Base-by-base conservation (phyloP, 805 yeast species). In the Cephaloascus albidus region DNA sequence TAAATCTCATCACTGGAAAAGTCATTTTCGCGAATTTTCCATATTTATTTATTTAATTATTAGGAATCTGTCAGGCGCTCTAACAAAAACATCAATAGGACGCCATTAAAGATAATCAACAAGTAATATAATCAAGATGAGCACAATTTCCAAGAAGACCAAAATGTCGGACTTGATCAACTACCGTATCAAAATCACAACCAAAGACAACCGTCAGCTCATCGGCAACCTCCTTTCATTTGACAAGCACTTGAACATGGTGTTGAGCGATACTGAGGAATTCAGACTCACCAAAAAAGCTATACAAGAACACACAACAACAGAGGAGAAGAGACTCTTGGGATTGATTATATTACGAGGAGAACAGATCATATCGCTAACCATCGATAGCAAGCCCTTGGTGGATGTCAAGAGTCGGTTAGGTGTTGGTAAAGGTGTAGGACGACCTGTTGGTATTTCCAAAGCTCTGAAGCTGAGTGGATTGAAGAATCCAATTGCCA, bases 311-410 rank as follows among this genome's bases (percentile, higher is more conserved):
- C 40, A 58, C 10, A 43, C 50, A 16, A 54, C 72, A 20, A 68
- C 66, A 32, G 84, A 81, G 43, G 89, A 83, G 45, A 85, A 80
- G 51, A 68, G 97, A 41, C 63, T 77, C 4, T 61, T 93, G 18
- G 97, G 97, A 0, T 69, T 93, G 38, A 73, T 85, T 2, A 82
- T 90, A 30, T 63, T 90, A 36, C 72, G 97, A 49, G 98, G 98
- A 2, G 96, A 87, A 47, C 85, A 82, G 47, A 77, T 93, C 20
- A 76, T 89, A 10, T 76, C 88, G 40, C 64, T 83, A 17, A 70
- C 74, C 20, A 76, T 85, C 26, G 90, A 85, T 61, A 57, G 65
- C 42, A 69, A 86, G 41, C 68, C 76, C 34, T 58, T 64, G 42
- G 49, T 66, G 19, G 63, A 70, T 50, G 55, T 64, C 36, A 61